Evolutionary conservation across 495 filamentous ascomycete genomes (phyloP), one percentile per base, ranked within the genome.

Genomic region (Lepraria neglecta): DNA sequence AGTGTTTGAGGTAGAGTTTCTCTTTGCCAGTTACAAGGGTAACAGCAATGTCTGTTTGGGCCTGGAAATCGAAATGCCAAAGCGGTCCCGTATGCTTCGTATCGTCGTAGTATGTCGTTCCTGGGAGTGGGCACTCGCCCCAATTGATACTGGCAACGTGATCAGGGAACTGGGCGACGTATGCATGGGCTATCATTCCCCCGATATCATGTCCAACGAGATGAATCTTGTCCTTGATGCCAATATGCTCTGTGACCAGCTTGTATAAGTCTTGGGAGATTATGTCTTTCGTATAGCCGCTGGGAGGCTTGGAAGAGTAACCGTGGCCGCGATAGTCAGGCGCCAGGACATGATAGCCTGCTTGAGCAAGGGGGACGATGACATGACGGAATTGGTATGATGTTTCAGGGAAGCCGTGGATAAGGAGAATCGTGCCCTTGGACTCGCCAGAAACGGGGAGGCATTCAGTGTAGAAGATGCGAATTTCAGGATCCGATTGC

Each of bases 61-160:
- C 48, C 58, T 80, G 75, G 60, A 79, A 80, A 30, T 70, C 65
- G 69, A 79, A 80, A 59, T 79, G 78, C 64, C 72, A 80, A 40
- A 71, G 65, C 35, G 67, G 54, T 17, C 66, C 59, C 10, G 64
- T 66, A 53, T 71, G 60, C 30, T 71, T 73, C 12, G 57, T 63
- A 21, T 62, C 60, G 17, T 71, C 65, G 43, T 73, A 77, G 2
- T 65, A 45, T 1, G 58, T 65, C 0, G 74, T 73, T 33, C 76
- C 76, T 3, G 77, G 76, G 10, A 78, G 67, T 6, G 75, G 74
- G 52, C 73, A 78, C 56, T 79, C 76, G 24, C 77, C 77, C 73
- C 75, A 80, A 19, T 67, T 70, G 33, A 78, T 62, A 48, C 67
- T 74, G 4, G 69, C 70, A 5, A 68, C 65, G 19, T 68, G 56